phyloP scores from a whole-genome alignment of 345 rosid genomes.

The Lenwebbia sp. region DNA sequence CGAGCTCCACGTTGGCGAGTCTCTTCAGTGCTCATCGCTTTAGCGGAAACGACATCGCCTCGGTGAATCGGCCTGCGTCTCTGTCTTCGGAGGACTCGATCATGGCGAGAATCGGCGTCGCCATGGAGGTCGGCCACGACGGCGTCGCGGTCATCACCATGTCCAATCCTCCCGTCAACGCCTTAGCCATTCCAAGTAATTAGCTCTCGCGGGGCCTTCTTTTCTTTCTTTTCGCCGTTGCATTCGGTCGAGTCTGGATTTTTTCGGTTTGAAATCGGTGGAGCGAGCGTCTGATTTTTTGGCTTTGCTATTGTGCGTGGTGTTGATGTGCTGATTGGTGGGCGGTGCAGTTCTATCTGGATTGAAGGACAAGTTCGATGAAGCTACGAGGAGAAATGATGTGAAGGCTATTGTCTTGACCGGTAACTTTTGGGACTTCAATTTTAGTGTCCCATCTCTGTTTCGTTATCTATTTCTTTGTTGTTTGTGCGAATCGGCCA shows the following conservation, averaged over 20 bases:
- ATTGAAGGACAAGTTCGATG: conserved; percentile 59
- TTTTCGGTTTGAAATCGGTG: background rate
- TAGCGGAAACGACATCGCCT: background rate
- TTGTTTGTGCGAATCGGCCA: background rate
- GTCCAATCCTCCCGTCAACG: conserved; percentile 92
- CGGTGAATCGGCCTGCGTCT: background rate
- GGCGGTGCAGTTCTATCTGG: conserved; percentile 49
- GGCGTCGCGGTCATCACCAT: conserved; percentile 87
- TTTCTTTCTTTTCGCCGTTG: background rate
- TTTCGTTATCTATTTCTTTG: background rate
- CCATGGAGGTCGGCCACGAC: conserved; percentile 71
- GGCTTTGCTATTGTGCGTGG: background rate
- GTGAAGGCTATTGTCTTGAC: conserved; percentile 79
- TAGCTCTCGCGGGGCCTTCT: background rate
- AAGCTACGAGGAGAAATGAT: conserved; percentile 62
- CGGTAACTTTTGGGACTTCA: conserved; percentile 19
- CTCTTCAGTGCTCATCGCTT: background rate
- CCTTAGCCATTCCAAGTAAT: conserved; percentile 63
- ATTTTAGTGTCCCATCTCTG: background rate
- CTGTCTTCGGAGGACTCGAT: background rate
- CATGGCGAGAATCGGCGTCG: conserved; percentile 50
- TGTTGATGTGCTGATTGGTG: background rate
- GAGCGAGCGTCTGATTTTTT: background rate
- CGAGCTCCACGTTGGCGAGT: background rate
- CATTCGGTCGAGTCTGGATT: background rate